Percentiles rank a stretch among this genome's conserved stretches.
Conservation (phyloP, 768 basidiomycete genomes). For the Ramaria rubella region DNA sequence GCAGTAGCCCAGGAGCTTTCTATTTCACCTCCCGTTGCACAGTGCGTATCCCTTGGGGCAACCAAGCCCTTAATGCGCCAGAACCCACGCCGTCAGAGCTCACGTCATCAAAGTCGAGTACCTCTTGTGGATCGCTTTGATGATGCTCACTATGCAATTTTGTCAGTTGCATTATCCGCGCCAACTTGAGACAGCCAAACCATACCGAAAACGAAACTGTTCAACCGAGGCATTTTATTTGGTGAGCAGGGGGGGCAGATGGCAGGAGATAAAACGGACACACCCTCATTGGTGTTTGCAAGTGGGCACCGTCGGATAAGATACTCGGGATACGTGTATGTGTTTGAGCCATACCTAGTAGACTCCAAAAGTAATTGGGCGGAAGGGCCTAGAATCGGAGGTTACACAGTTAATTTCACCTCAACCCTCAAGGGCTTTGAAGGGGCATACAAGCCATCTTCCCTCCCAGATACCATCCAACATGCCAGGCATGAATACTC, state of each 20-base stretch:
- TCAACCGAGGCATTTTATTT: too few species aligned
- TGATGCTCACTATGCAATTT: constrained; percentile 7
- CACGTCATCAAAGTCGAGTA: background rate
- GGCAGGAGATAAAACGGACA: constrained; percentile 1
- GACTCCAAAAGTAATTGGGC: constrained; percentile 3
- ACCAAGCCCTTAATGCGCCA: constrained; percentile 6
- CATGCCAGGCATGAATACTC: constrained; percentile 43
- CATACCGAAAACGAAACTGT: background rate
- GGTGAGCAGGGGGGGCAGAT: too few species aligned
- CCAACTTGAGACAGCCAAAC: too few species aligned
- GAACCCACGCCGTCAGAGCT: background rate
- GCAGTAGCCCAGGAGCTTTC: background rate
- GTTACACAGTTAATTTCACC: constrained; percentile 1
- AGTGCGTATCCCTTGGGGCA: background rate
- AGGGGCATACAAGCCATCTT: constrained; percentile 46
- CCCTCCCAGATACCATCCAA: constrained; percentile 60
- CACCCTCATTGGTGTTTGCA: constrained; percentile 7
- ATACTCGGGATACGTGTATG: too few species aligned
- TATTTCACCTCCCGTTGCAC: background rate
- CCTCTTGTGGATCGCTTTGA: background rate
- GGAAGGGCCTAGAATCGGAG: background rate
- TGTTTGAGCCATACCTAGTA: too few species aligned
- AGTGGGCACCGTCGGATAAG: too few species aligned
- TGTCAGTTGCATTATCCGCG: too few species aligned
- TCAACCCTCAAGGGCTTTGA: background rate